phyloP scores from a whole-genome alignment of 192 early-diverging fungal species.

The Umbelopsis isabellina region DNA sequence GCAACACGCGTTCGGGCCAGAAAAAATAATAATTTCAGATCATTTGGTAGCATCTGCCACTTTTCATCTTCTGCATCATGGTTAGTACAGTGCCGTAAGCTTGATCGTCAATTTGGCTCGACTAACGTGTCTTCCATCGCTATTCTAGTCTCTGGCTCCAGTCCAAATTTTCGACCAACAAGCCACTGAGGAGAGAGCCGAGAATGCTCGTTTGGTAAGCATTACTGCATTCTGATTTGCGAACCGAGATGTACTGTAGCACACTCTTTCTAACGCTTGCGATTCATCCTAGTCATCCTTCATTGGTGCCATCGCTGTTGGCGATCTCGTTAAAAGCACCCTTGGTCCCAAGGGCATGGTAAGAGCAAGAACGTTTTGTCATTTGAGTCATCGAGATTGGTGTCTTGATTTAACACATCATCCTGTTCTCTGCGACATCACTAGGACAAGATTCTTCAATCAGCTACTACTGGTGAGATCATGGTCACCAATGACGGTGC shows the following conservation, averaged over 20 bases:
- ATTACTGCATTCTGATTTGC: slow-evolving; percentile 8
- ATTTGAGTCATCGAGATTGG: background rate
- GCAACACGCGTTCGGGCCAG: slow-evolving; percentile 21
- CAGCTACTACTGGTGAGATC: slow-evolving; percentile 80
- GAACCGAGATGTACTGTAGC: background rate
- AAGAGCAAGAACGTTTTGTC: slow-evolving; percentile 20
- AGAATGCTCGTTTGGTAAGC: slow-evolving; percentile 94
- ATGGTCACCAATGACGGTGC: slow-evolving; percentile 99
- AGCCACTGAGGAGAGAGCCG: slow-evolving; percentile 94
- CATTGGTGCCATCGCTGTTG: slow-evolving; percentile 98
- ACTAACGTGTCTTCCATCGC: background rate
- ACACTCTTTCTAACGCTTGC: background rate
- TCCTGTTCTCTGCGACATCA: slow-evolving; percentile 7
- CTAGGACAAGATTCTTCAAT: slow-evolving; percentile 98
- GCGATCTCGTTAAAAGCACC: slow-evolving; percentile 97
- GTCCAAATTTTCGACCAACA: slow-evolving; percentile 95
- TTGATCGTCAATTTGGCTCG: background rate
- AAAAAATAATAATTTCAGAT: slow-evolving; percentile 22
- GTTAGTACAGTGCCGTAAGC: background rate
- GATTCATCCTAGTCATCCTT: slow-evolving; percentile 72
- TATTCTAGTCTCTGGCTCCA: slow-evolving; percentile 64
- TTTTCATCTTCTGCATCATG: slow-evolving; percentile 24
- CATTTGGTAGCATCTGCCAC: slow-evolving; percentile 7
- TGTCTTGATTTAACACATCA: background rate
- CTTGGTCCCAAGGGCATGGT: slow-evolving; percentile 99